Evolutionary conservation across 768 basidiomycete species (phyloP), one percentile per base, ranked within the genome.

Genomic region (Gelatoporia subvermispora): DNA sequence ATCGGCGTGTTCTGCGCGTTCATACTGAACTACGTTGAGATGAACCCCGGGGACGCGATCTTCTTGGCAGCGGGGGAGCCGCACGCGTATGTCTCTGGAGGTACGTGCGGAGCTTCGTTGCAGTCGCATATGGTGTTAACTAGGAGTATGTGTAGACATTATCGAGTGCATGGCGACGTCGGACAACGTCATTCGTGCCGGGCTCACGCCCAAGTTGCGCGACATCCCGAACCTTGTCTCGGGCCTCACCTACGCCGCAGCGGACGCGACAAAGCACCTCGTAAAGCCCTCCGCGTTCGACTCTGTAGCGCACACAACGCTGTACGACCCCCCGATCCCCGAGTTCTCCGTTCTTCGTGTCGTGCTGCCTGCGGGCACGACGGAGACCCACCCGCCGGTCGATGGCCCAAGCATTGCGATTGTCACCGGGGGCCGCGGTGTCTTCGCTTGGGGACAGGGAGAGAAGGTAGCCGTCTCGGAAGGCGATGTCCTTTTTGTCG

Each of bases 101-200:
- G 94, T 92, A 58, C 53, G 81, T 52, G 23, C 23, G n/a, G n/a
- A n/a, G n/a, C n/a, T 15, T 25, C 23, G 28, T 22, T 36, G 43
- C 49, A 24, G 35, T 43, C 18, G 22, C 35, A 22, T 18, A 4
- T 7, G 16, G 25, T 15, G 10, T 22, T 31, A 10, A 18, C 13
- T 3, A 1, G 34, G 25, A 40, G 4, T 39, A 18, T 45, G 53
- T 35, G 4, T 59, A 95, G 95, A 99, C 62, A 94, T 94, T 66
- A 92, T 98, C 62, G 96, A 98, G 63, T 95, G 93, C 71, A 98
- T 98, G 94, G 95, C 95, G 21, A 94, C 94, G 53, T 94, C 92
- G 0, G 96, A 99, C 71, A 98, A 98, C 65, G 96, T 99, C 66
- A 94, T 99, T 55, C 90, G 96, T 25, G 96, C 96, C 7, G 96